A percentile compares a stretch with the other conserved stretches of the same genome.
Evolutionary conservation across 2,329 filamentous ascomycete species (phyloP).

Genomic region (Monosporascus cannonballus): DNA sequence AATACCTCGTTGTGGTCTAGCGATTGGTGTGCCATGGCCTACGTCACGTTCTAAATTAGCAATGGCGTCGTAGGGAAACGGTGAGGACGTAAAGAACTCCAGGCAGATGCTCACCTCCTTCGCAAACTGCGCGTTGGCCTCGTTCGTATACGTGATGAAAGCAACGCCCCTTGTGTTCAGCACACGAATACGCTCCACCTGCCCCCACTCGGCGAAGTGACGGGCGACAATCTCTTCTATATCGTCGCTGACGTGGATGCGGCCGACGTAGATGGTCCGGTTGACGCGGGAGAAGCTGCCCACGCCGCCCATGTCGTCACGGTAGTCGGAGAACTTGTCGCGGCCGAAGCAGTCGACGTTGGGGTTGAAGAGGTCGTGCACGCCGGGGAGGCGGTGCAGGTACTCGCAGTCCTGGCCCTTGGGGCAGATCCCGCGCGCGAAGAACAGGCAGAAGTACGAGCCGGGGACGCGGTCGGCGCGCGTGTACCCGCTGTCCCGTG

Average conservation of each 20-base stretch:
- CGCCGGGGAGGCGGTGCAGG: conserved; percentile 77
- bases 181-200: conserved; percentile 81
- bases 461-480: conserved; percentile 71
- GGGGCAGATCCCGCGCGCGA: conserved; percentile 74
- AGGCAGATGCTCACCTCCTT: conserved; percentile 43
- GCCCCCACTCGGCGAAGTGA: conserved; percentile 96
- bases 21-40: conserved; percentile 92
- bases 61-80: background rate
- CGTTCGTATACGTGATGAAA: conserved; percentile 91
- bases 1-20: conserved; percentile 88
- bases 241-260: conserved; percentile 93
- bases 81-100: background rate
- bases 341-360: conserved; percentile 94
- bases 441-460: conserved; percentile 88
- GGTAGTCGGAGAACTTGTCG: conserved; percentile 88
- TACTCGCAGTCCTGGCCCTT: conserved; percentile 93
- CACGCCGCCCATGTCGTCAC: conserved; percentile 97
- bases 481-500: conserved; percentile 72
- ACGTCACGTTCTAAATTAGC: conserved; percentile 41
- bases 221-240: conserved; percentile 93
- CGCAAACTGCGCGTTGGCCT: conserved; percentile 83
- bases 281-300: conserved; percentile 93
- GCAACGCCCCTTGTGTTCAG: conserved; percentile 85
- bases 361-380: conserved; percentile 86
- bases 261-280: conserved; percentile 84